Conservation (phyloP, 768 basidiomycete genomes). For the Hygrophorus russula region DNA sequence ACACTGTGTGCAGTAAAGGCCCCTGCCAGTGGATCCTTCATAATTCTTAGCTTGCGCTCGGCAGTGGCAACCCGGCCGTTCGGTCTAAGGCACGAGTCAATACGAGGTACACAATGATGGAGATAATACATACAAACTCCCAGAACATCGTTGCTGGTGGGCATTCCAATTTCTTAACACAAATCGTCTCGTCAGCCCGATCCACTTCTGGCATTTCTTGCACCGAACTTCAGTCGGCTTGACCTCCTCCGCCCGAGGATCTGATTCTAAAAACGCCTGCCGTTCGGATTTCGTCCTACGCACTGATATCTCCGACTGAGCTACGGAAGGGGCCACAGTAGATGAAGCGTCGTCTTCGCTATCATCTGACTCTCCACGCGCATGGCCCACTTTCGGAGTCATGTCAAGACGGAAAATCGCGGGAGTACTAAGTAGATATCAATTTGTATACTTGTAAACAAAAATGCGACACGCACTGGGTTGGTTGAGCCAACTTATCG, state of each 20-base stretch:
- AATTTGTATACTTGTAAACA: background rate
- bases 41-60: slow-evolving; percentile 47
- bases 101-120: slow-evolving; percentile 1
- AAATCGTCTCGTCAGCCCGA: slow-evolving; percentile 41
- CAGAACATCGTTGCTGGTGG: slow-evolving; percentile 39
- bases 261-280: slow-evolving; percentile 39
- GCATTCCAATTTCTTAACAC: slow-evolving; percentile 37
- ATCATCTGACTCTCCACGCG: background rate
- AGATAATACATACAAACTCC: slow-evolving; percentile 24
- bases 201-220: slow-evolving; percentile 52
- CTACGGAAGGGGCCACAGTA: slow-evolving; percentile 17
- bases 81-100: slow-evolving; percentile 25
- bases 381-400: slow-evolving; percentile 1
- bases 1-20: slow-evolving; percentile 32
- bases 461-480: slow-evolving; percentile 16
- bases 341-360: slow-evolving; percentile 13
- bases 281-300: slow-evolving; percentile 31
- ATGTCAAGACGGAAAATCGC: too few species aligned
- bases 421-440: background rate
- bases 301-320: slow-evolving; percentile 5
- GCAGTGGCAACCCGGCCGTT: slow-evolving; percentile 49
- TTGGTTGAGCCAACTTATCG: slow-evolving; percentile 23
- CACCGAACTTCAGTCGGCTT: slow-evolving; percentile 45
- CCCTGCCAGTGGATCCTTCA: slow-evolving; percentile 56
- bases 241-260: slow-evolving; percentile 39